phyloP scores from a whole-genome alignment of 2,329 filamentous ascomycete species.

The Microsporum audouinii region DNA sequence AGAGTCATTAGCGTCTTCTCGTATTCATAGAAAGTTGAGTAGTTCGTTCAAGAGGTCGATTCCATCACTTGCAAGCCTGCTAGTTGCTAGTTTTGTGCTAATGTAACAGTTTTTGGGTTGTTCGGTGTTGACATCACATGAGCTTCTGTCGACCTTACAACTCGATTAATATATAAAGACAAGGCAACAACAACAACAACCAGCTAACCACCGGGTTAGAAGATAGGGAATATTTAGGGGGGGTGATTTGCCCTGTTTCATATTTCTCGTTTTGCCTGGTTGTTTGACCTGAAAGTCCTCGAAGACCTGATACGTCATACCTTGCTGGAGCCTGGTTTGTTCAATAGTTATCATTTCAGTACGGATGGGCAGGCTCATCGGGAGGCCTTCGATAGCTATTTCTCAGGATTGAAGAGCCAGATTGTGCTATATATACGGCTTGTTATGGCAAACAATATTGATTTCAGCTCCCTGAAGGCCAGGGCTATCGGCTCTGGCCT shows the following conservation, averaged over 20 bases:
- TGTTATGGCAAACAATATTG: slow-evolving; percentile 40
- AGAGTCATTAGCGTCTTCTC: neutral
- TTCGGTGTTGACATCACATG: neutral
- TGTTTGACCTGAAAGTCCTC: neutral
- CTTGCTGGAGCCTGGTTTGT: neutral
- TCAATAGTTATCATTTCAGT: neutral
- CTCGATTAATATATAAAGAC: neutral
- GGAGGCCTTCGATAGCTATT: neutral
- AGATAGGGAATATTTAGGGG: neutral
- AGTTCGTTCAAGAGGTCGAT: neutral
- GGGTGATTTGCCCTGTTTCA: neutral
- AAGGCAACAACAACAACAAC: neutral
- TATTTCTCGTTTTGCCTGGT: neutral
- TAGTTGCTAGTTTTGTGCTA: neutral
- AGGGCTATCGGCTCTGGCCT: slow-evolving; percentile 75
- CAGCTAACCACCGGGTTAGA: neutral
- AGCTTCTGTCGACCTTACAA: neutral
- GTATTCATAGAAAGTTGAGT: neutral
- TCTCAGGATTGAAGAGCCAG: neutral
- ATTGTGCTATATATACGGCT: neutral
- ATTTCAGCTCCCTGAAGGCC: slow-evolving; percentile 62
- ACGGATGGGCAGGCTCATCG: neutral
- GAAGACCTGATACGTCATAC: neutral
- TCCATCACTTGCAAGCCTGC: neutral
- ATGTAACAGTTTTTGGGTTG: neutral